Conservation (phyloP, 2,329 filamentous ascomycete genomes). For the Alternaria conjuncta region DNA sequence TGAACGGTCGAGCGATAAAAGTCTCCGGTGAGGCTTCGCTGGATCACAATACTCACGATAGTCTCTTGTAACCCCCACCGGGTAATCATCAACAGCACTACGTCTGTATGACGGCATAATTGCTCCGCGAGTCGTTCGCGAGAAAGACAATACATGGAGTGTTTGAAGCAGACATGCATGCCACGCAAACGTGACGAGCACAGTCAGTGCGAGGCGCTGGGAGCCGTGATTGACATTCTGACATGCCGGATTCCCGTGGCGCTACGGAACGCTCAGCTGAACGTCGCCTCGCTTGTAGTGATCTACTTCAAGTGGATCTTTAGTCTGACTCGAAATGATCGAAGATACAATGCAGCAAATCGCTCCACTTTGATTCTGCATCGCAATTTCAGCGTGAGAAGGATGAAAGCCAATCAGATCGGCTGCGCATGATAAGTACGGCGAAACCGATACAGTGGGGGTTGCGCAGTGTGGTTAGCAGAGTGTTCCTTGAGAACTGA, state of each 20-base stretch:
- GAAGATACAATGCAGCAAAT: background rate
- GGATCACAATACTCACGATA: background rate
- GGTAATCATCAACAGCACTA: background rate
- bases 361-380: background rate
- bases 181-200: background rate
- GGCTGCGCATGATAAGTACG: background rate
- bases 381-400: background rate
- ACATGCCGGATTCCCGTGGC: background rate
- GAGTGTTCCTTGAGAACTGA: background rate
- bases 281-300: background rate
- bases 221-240: background rate
- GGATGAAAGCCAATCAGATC: background rate
- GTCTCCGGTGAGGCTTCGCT: background rate
- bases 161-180: background rate
- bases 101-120: background rate
- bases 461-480: background rate
- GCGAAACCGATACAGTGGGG: conserved; percentile 2
- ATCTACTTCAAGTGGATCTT: background rate
- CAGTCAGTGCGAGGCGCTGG: background rate
- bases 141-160: background rate
- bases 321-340: background rate
- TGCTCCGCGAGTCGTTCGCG: background rate
- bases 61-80: background rate
- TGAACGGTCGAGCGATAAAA: background rate
- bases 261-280: background rate